Evolutionary conservation across 2,329 filamentous ascomycete genomes (phyloP).

Genomic region (Aspergillus sclerotialis): DNA sequence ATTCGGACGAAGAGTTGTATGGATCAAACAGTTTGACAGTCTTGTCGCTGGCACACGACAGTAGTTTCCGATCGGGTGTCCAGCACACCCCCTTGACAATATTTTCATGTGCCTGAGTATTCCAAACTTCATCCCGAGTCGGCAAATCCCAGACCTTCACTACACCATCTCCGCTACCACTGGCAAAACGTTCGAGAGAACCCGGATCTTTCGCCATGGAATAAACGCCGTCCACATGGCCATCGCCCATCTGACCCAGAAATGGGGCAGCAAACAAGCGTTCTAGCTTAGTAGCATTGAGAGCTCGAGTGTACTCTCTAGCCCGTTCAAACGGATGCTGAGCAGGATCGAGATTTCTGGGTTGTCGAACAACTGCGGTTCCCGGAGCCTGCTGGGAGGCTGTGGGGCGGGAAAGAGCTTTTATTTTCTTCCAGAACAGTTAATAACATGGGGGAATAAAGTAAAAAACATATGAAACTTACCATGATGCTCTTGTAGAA

Average conservation of each 20-base stretch:
- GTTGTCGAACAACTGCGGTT: constrained; percentile 37
- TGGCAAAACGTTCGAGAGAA: constrained; percentile 67
- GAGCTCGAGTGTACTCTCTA: constrained; percentile 70
- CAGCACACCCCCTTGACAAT: constrained; percentile 88
- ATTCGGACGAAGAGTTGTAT: constrained; percentile 62
- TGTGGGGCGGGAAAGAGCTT: constrained; percentile 43
- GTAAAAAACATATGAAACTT: constrained; percentile 7
- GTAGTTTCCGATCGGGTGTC: constrained; percentile 75
- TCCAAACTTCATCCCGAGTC: constrained; percentile 66
- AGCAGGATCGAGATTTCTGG: constrained; percentile 64
- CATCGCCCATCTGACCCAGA: constrained; percentile 75
- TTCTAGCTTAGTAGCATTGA: constrained; percentile 85
- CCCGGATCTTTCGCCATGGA: constrained; percentile 72
- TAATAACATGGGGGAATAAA: constrained; percentile 5
- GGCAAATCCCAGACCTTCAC: constrained; percentile 88
- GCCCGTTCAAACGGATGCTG: constrained; percentile 88
- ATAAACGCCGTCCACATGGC: constrained; percentile 89
- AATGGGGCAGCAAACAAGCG: constrained; percentile 86
- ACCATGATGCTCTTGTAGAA: constrained; percentile 22
- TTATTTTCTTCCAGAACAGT: constrained; percentile 45
- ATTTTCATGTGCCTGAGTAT: constrained; percentile 79
- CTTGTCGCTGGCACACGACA: constrained; percentile 80
- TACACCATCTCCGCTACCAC: constrained; percentile 83
- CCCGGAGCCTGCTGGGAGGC: constrained; percentile 43
- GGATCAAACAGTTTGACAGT: constrained; percentile 90